phyloP scores from a whole-genome alignment of 305 asterid genomes.

The Fraxinus dipetala region DNA sequence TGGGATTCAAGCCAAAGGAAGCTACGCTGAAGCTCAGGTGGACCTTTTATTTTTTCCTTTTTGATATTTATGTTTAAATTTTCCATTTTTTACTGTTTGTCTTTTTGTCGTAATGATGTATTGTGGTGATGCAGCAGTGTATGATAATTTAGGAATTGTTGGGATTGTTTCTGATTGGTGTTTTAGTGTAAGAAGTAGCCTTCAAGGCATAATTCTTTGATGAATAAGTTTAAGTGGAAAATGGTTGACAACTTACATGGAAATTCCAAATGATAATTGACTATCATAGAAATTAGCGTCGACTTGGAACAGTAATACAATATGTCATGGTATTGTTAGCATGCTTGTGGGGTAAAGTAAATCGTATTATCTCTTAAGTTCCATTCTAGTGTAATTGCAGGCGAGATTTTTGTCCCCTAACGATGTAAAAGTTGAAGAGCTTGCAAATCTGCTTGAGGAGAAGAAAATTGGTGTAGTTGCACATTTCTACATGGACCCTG shows the following conservation, averaged over 20 bases:
- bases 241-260: background rate
- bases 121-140: conserved; percentile 23
- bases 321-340: background rate
- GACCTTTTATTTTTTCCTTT: background rate
- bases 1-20: conserved; percentile 79
- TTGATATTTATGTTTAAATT: background rate
- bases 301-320: background rate
- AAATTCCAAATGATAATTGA: background rate
- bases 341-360: conserved; percentile 13
- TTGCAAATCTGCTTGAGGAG: conserved; percentile 70
- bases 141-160: background rate
- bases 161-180: background rate
- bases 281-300: background rate
- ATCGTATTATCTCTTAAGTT: conserved; percentile 27
- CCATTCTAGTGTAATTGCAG: conserved; percentile 56
- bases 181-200: background rate
- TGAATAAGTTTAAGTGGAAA: background rate
- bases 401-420: conserved; percentile 81
- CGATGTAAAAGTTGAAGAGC: conserved; percentile 61
- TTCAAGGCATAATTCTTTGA: conserved; percentile 8
- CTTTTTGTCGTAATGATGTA: background rate
- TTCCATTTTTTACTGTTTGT: background rate
- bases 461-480: conserved; percentile 93
- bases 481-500: conserved; percentile 99
- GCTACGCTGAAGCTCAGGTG: conserved; percentile 98